These are phyloP conservation scores for Moringa oleifera DNA, from an alignment of 345 rosid species.

Conservation along the genomic window DNA sequence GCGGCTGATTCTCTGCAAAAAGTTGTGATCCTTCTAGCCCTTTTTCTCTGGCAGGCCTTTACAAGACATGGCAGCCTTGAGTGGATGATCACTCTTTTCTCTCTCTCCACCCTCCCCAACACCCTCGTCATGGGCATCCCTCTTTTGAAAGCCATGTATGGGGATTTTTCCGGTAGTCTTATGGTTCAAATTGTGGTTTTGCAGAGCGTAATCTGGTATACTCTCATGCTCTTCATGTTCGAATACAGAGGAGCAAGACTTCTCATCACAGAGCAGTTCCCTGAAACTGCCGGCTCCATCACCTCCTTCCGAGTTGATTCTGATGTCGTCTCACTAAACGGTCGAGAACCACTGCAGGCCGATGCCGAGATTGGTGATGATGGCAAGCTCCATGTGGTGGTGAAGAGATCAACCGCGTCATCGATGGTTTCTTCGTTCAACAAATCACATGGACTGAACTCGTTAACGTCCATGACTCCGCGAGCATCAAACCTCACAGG, in stretches of 20 bases:
- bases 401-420: conserved; percentile 50
- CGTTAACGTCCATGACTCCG: conserved; percentile 54
- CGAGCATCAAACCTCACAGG: conserved; percentile 76
- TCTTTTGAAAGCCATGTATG: conserved; percentile 76
- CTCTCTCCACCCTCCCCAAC: conserved; percentile 76
- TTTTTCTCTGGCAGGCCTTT: conserved; percentile 64
- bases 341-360: conserved; percentile 62
- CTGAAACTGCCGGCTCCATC: conserved; percentile 74
- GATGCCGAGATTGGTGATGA: conserved; percentile 84
- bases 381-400: conserved; percentile 77
- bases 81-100: conserved; percentile 82
- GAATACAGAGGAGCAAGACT: conserved; percentile 78
- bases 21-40: conserved; percentile 58
- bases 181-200: conserved; percentile 88
- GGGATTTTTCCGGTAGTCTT: conserved; percentile 61
- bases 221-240: conserved; percentile 72
- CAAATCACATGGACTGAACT: conserved; percentile 52
- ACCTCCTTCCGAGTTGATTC: conserved; percentile 75
- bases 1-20: conserved; percentile 83
- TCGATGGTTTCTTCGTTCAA: conserved; percentile 65
- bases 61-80: conserved; percentile 50
- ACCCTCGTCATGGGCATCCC: conserved; percentile 89
- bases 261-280: conserved; percentile 74
- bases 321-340: conserved; percentile 73
- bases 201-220: conserved; percentile 81